Conservation (phyloP, 768 basidiomycete species). For the Xerocomellus chrysenteron region DNA sequence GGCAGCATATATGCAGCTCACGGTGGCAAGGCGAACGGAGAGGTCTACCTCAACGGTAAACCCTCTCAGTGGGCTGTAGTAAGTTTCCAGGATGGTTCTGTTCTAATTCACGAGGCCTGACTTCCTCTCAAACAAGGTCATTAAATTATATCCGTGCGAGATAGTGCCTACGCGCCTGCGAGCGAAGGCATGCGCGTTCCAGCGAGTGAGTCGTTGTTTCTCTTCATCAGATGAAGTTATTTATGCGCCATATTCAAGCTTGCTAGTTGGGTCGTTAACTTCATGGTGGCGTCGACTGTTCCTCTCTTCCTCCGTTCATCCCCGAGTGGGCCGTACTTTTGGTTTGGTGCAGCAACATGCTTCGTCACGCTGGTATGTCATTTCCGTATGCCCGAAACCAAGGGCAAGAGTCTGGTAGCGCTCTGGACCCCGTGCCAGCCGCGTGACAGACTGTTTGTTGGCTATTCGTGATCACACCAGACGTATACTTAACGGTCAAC, state of each 20-base stretch:
- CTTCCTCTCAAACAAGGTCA: conserved; percentile 21
- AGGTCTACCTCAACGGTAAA: conserved; percentile 24
- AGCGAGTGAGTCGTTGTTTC: conserved; percentile 37
- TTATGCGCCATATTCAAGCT: conserved; percentile 17
- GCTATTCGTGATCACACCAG: background rate
- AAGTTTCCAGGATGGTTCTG: conserved; percentile 1
- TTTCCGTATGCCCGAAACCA: conserved; percentile 44
- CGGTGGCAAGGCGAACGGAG: conserved; percentile 30
- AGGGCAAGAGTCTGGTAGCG: conserved; percentile 39
- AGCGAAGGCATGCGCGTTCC: conserved; percentile 42
- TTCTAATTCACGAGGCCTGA: background rate
- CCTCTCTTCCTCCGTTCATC: conserved; percentile 46
- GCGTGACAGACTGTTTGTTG: background rate
- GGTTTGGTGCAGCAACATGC: conserved; percentile 40
- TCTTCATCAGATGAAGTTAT: background rate
- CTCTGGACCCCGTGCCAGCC: background rate
- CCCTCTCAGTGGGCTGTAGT: conserved; percentile 38
- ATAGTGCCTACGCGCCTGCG: conserved; percentile 49
- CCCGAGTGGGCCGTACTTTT: conserved; percentile 47
- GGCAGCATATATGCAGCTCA: conserved; percentile 43
- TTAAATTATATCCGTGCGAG: conserved; percentile 43
- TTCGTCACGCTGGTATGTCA: conserved; percentile 39
- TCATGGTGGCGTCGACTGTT: conserved; percentile 44
- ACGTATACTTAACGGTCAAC: background rate
- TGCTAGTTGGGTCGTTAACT: conserved; percentile 38